Base-by-base conservation (phyloP, 805 yeast species). In the Teunomyces pallodes region DNA sequence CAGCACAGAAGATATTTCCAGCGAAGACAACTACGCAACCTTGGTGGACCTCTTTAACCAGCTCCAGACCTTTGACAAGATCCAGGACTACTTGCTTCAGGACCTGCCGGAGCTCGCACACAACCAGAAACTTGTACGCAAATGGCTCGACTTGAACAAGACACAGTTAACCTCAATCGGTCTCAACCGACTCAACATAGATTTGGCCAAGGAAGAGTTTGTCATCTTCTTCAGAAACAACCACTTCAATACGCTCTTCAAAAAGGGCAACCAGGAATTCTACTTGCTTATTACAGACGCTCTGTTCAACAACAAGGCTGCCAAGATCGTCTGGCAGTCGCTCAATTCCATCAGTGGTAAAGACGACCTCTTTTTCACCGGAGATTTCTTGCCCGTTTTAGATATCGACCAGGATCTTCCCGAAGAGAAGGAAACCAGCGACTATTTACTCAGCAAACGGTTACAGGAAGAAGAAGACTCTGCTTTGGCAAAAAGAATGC, bases 181-280 rank as follows among this genome's bases (percentile, higher is more conserved):
- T 0, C 62, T 87, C 10, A 48, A 61, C 0, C 68, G 69, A 45
- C 62, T 87, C 52, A 69, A 70, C 50, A 62, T 66, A 5, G 58
- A 73, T 3, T 61, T 88, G 26, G 60, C 65, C 1, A 74, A 76
- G 12, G 83, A 83, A 36, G 77, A 83, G 5, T 74, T 84, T 47
- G 80, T 84, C 1, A 82, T 92, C 0, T 79, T 92, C 52, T 94
- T 91, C 70, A 77, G 97, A 59, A 92, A 94, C 65, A 91, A 94
- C 64, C 97, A 90, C 64, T 92, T 88, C 66, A 79, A 79, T 53
- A 89, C 97, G 0, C 61, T 91, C 9, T 78, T 74, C 55, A 84
- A 83, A 58, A 62, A 64, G 17, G 73, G 72, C 27, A 74, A 75
- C 46, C 56, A 60, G 39, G 75, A 65, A 36, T 69, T 92, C 29